Evolutionary conservation across 805 yeast species (phyloP), one percentile per base, ranked within the genome.

Genomic region (Candida khao-thaluensis): DNA sequence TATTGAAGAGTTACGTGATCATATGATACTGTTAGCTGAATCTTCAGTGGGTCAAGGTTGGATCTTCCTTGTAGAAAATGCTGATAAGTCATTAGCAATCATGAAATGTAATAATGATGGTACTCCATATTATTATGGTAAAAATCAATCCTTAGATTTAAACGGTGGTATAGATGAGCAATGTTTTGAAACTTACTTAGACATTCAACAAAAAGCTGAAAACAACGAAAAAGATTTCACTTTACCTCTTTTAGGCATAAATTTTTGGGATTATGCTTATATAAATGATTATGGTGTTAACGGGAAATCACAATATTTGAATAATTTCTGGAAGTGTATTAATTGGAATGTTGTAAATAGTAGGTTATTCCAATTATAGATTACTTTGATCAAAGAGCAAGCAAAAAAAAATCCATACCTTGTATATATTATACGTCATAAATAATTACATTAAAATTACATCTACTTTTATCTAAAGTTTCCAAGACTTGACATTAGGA

Each of bases 241-340:
- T 17, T 67, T 89, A 49, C 95, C 93, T 5, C 64, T 93, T 32
- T 71, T 93, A 49, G 85, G 81, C 36, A 72, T 89, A 48, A 87
- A 81, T 61, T 73, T 85, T 49, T 90, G 97, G 96, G 95, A 91
- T 59, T 77, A 81, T 48, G 87, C 96, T n/a, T 93, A 82, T 60
- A 53, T 88, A 31, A 66, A 76, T 18, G 98, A 93, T 62, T 91
- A 82, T 62, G 96, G 97, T 33, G 73, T 86, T 37, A 68, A 61
- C 37, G 95, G 93, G 17, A 84, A 82, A 65, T 69, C 76, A 30
- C 69, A 74, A 38, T 93, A 85, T 62, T 72, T 93, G 49, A 76
- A 76, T 44, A 82, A 81, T 46, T 81, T 82, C 54, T 81, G 95
- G 80, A 76, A 80, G 37, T 72, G 87, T 48, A 74, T 90, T 43